A percentile compares a stretch with the other conserved stretches of the same genome.
phyloP scores from a whole-genome alignment of 2,329 filamentous ascomycete species.

The Colletotrichum chlorophyti region DNA sequence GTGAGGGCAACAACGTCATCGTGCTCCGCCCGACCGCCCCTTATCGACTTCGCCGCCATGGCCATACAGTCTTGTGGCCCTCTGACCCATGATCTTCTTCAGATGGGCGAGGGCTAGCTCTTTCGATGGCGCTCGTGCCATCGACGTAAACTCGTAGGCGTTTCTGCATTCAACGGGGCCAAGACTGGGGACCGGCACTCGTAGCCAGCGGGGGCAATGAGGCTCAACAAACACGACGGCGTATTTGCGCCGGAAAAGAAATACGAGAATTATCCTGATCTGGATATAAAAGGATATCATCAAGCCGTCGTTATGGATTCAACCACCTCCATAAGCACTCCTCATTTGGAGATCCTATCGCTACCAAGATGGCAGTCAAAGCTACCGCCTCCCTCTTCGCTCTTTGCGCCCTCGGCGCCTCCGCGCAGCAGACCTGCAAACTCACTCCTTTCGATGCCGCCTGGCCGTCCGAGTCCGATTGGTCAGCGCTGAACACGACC shows the following conservation, averaged over 20 bases:
- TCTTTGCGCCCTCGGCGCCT: neutral
- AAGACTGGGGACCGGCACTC: too few species aligned
- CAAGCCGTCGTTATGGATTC: neutral
- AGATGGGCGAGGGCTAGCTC: too few species aligned
- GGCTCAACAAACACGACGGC: neutral
- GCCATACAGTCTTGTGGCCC: neutral
- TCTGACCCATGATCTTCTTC: too few species aligned
- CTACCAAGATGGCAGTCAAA: neutral
- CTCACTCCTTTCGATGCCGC: conserved; percentile 1
- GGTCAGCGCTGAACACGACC: conserved; percentile 51
- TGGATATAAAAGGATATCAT: neutral
- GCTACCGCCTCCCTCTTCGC: neutral
- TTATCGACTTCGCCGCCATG: neutral
- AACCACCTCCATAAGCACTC: neutral
- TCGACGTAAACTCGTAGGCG: too few species aligned
- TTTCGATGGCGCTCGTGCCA: too few species aligned
- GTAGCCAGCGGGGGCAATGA: neutral
- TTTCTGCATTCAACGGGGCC: too few species aligned
- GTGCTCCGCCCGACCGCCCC: too few species aligned
- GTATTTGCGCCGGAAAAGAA: conserved; percentile 8
- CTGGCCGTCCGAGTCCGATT: conserved; percentile 33
- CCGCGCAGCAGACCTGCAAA: conserved; percentile 15
- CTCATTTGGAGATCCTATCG: neutral
- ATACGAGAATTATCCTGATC: neutral
- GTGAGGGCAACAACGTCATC: too few species aligned